Base-by-base conservation (phyloP, 345 rosid genomes). In the Boechera divaricarpa region DNA sequence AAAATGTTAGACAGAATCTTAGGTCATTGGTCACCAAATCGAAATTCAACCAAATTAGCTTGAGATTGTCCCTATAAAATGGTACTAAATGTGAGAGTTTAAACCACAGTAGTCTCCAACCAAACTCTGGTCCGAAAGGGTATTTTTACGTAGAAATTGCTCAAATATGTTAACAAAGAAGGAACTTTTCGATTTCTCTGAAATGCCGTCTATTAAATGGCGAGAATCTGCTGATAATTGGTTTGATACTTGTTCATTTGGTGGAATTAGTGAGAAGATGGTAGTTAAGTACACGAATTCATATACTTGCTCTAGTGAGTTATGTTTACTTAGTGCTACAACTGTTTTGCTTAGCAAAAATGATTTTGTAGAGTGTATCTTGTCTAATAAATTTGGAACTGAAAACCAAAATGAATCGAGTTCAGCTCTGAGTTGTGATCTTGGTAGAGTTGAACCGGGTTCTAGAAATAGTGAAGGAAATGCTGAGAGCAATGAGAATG, bases 231-330 rank as follows among this genome's bases (percentile, higher is more conserved):
- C 97, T 64, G 99, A 95, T 86, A 95, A 91, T 77, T 92, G 99
- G 99, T 92, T 95, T 86, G 99, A 93, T 74, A 82, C 33, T 70
- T 92, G 98, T 82, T 91, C 99, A 4, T 95, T 92, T 83, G 99
- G 97, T 10, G 94, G 87, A 15, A 72, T 83, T 53, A 90, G 97
- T 80, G 98, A 95, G 85, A 90, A 89, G 81, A 77, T 95, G 76
- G 96, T 91, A n/a, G 84, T 80, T 59, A 91, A 78, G 57, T 95
- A 84, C 73, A 94, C 92, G 13, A 82, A 86, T 63, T 82, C 85
- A 62, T 90, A 85, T 81, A 55, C 70, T n/a, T 89, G 94, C 80
- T 52, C 79, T 21, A 77, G 71, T 63, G 92, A 91, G 39, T 65
- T 83, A 38, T 89, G 99, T 78, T 75, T 89, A 39, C 82, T 92